A percentile compares a stretch with the other conserved stretches of the same genome.
These are phyloP conservation scores for Alternaria sp. DNA, from an alignment of 2,329 filamentous ascomycete species.

Conservation along the genomic window DNA sequence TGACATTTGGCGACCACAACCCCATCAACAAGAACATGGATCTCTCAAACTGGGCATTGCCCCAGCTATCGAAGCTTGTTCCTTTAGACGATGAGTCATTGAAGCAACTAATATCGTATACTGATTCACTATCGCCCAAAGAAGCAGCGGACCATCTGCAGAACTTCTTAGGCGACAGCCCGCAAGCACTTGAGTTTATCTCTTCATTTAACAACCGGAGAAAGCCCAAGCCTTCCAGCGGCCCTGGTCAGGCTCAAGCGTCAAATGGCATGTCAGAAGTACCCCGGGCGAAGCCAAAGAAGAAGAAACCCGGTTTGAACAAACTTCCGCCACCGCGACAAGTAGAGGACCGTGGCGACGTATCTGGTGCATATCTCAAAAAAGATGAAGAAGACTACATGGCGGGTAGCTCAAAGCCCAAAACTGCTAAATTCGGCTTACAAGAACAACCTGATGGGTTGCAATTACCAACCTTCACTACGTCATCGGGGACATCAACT, in stretches of 20 bases:
- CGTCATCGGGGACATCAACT: slow-evolving; percentile 39
- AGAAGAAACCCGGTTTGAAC: slow-evolving; percentile 51
- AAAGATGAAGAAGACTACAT: slow-evolving; percentile 78
- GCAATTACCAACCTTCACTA: slow-evolving; percentile 33
- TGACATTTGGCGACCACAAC: slow-evolving; percentile 3
- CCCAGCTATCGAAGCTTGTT: slow-evolving; percentile 79
- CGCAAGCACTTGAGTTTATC: slow-evolving; percentile 75
- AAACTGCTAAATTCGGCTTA: slow-evolving; percentile 54
- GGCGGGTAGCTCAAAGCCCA: slow-evolving; percentile 48
- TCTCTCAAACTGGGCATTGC: slow-evolving; percentile 63
- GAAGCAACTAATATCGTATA: slow-evolving; percentile 83
- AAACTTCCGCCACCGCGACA: slow-evolving; percentile 52
- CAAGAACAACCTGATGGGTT: slow-evolving; percentile 59
- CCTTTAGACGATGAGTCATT: slow-evolving; percentile 86
- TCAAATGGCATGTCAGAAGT: slow-evolving; percentile 37
- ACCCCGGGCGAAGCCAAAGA: slow-evolving; percentile 42
- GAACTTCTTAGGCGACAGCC: slow-evolving; percentile 85
- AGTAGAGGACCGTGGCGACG: slow-evolving; percentile 66
- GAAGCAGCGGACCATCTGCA: slow-evolving; percentile 84
- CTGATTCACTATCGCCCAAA: slow-evolving; percentile 74
- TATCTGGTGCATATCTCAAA: slow-evolving; percentile 77
- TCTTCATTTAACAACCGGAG: slow-evolving; percentile 74
- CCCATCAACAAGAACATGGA: slow-evolving; percentile 39
- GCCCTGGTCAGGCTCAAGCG: slow-evolving; percentile 16
- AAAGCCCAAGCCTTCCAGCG: slow-evolving; percentile 40